Conservation (phyloP, 2,329 filamentous ascomycete species). For the Nemania sp. region DNA sequence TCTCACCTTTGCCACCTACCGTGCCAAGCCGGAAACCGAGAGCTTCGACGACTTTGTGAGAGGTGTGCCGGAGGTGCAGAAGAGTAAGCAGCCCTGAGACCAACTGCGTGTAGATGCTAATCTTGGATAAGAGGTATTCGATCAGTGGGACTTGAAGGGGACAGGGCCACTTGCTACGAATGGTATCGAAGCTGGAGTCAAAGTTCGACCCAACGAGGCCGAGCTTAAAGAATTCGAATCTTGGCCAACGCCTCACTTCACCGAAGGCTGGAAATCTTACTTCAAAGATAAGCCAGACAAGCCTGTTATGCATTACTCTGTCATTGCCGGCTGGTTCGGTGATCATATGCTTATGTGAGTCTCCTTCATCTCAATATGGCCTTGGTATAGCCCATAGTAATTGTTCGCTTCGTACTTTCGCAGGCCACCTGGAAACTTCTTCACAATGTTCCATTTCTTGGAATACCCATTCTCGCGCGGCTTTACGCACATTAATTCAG, state of each 20-base stretch:
- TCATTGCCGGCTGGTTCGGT: constrained; percentile 70
- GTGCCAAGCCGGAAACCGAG: constrained; percentile 74
- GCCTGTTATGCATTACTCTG: constrained; percentile 83
- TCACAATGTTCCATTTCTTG: constrained; percentile 82
- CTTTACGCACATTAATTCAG: constrained; percentile 69
- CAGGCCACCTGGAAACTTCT: constrained; percentile 77
- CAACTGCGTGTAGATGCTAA: constrained; percentile 12
- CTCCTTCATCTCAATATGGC: background rate
- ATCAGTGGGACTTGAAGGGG: constrained; percentile 79
- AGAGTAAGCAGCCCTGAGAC: constrained; percentile 46
- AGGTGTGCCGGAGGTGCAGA: constrained; percentile 72
- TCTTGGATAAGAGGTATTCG: constrained; percentile 57
- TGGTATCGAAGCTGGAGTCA: constrained; percentile 79
- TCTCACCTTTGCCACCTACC: constrained; percentile 69
- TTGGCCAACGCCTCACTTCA: constrained; percentile 77
- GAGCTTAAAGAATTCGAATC: constrained; percentile 70
- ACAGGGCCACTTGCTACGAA: constrained; percentile 78
- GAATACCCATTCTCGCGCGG: constrained; percentile 78
- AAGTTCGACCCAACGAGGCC: constrained; percentile 70
- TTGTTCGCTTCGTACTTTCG: constrained; percentile 18
- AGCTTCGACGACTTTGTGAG: constrained; percentile 80
- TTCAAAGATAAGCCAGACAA: constrained; percentile 86
- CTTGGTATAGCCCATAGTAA: background rate
- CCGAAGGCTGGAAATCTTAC: constrained; percentile 76
- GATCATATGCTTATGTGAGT: constrained; percentile 62